A percentile compares a stretch with the other conserved stretches of the same genome.
Conservation (phyloP, 495 filamentous ascomycete species). For the Penicillium silybi region DNA sequence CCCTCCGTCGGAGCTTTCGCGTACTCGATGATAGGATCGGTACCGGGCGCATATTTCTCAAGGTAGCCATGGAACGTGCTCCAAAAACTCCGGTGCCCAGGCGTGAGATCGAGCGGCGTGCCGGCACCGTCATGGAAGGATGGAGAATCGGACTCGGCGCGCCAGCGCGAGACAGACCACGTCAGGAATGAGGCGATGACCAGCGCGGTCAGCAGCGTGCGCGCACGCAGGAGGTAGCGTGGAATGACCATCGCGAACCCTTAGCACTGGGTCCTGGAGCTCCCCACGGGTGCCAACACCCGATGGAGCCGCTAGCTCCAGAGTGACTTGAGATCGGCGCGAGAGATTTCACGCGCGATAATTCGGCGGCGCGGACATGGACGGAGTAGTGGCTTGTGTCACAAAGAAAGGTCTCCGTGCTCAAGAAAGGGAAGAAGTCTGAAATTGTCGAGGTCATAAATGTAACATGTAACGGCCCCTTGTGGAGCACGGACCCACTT, state of each 20-base stretch:
- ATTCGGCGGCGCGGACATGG: background rate
- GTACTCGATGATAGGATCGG: constrained; percentile 11
- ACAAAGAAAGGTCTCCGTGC: background rate
- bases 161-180: constrained; percentile 17
- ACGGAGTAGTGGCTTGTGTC: background rate
- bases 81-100: constrained; percentile 18
- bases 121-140: background rate
- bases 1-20: constrained; percentile 17
- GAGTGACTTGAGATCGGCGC: background rate
- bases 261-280: background rate
- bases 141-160: background rate
- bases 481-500: background rate
- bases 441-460: background rate
- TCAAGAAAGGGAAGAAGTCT: background rate
- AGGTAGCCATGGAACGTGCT: constrained; percentile 9
- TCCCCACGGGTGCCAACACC: background rate
- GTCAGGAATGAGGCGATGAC: constrained; percentile 17
- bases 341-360: background rate
- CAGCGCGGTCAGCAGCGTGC: constrained; percentile 18
- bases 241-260: background rate
- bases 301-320: background rate
- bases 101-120: constrained; percentile 3
- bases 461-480: background rate
- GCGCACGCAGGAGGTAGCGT: constrained; percentile 10
- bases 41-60: constrained; percentile 11